Base-by-base conservation (phyloP, 1,284 basidiomycete species). In the Moniliella sp. region DNA sequence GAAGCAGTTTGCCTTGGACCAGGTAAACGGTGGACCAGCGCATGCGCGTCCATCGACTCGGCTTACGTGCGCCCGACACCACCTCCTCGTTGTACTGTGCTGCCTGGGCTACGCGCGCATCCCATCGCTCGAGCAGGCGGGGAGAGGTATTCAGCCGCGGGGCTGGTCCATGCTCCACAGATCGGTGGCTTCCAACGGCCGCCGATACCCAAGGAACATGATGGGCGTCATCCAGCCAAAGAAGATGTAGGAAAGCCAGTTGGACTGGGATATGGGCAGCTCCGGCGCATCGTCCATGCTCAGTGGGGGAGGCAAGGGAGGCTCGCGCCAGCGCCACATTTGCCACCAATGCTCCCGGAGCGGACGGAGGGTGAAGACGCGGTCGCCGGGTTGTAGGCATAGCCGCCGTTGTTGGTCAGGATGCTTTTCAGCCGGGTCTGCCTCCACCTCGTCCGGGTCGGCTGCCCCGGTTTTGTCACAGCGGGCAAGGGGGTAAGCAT, bases 151-250 rank as follows among this genome's bases (percentile, higher is more conserved):
- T 70, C 10, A 73, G 64, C 29, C 68, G 29, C 64, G 52, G 4
- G 46, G 48, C 1, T 58, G 50, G 39, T 75, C 73, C 27, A 86
- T 71, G 55, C 72, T 75, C 68, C 76, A 86, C n/a, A 88, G 65
- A 61, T 91, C 83, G 0, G 74, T 64, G 0, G 75, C 72, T 55
- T 83, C 76, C 3, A 88, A 67, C 1, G 82, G 76, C 4, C 82
- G 69, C 10, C 72, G 69, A 55, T 78, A 80, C 5, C 76, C 76
- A 7, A 58, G 44, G 10, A 57, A 64, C 58, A 81, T 69, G 32
- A 82, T 64, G 2, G 73, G 70, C 0, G 72, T 74, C 32, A 86
- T 69, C 81, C 81, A 88, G 31, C 65, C 63, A 50, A 71, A 75
- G 33, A 69, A 69, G 25, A 73, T 42, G n/a, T 65, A 50, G 27